Conservation (phyloP, 2,329 filamentous ascomycete genomes). For the Aschersonia sp. region DNA sequence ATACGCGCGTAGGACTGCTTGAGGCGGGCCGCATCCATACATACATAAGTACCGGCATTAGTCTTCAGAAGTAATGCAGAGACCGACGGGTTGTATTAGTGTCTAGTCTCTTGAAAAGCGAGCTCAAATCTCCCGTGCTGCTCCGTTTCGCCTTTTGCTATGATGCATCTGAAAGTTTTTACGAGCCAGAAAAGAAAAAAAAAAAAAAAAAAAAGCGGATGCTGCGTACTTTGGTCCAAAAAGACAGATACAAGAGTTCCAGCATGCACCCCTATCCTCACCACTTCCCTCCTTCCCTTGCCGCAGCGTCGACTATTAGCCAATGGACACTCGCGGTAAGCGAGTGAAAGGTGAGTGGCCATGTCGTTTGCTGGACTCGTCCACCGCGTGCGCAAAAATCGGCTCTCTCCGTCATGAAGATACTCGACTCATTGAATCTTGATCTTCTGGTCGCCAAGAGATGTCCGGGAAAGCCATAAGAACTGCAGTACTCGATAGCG, state of each 20-base stretch:
- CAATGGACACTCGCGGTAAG: background rate
- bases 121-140: slow-evolving; percentile 13
- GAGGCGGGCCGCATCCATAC: too few relatives aligned
- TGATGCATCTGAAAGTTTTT: slow-evolving; percentile 13
- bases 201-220: slow-evolving; percentile 7
- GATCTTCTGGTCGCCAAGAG: background rate
- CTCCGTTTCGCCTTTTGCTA: slow-evolving; percentile 20
- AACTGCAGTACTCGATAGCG: slow-evolving; percentile 14
- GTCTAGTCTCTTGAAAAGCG: slow-evolving; percentile 11
- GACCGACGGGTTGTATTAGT: background rate
- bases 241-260: background rate
- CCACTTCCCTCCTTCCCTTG: background rate
- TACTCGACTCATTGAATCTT: too few relatives aligned
- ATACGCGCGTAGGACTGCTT: too few relatives aligned
- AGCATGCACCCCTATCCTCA: background rate
- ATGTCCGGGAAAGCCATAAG: slow-evolving; percentile 5
- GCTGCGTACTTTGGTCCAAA: background rate
- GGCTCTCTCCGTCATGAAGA: too few relatives aligned
- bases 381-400: too few relatives aligned
- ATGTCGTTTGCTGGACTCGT: background rate
- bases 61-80: too few relatives aligned
- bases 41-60: too few relatives aligned
- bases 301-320: background rate
- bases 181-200: slow-evolving; percentile 1
- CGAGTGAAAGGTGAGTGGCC: background rate